Evolutionary conservation across 139 green algal genomes (phyloP), one percentile per base, ranked within the genome.

Genomic region (Volvox africanus): DNA sequence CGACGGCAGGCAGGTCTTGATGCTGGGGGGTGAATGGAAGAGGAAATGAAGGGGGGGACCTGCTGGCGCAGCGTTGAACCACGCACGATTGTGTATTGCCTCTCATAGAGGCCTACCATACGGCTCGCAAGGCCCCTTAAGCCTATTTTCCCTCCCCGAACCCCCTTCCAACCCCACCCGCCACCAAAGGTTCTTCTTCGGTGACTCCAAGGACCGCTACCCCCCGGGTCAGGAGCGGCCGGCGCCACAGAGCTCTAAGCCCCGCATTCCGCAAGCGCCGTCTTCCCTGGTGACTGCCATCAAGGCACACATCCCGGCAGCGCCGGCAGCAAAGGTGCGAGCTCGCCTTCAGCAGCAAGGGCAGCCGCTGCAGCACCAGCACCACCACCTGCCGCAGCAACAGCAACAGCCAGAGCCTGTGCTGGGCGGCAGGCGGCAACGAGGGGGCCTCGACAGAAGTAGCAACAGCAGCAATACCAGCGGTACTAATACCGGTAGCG

Each of bases 221-320:
- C 85, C 85, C n/a, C 85, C 85, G 22, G 85, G 85, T 21, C n/a
- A 71, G 44, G 32, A 3, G n/a, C 69, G n/a, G 6, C 14, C 65
- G 11, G 2, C 61, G 61, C 81, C 24, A 61, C 81, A 73, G 61
- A 30, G 35, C 14, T 79, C 71, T 35, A 82, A 82, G 69, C 11
- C 69, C 21, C 69, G 85, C 5, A 19, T 82, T n/a, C 85, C 85
- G 0, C 28, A 26, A 30, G 28, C 69, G 32, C 50, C 26, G 24
- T 21, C 69, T 3, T n/a, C 28, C 44, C 37, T 32, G 18, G n/a
- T 22, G 2, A 50, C 71, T 1, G 86, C 50, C 86, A 84, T 84
- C 86, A 83, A 83, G 22, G 17, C 73, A 0, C 86, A 90, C 86
- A 90, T 90, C 86, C 86, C 86, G n/a, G 86, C 86, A 0, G 86